Evolutionary conservation across 2,329 filamentous ascomycete genomes (phyloP), one percentile per base, ranked within the genome.

Genomic region (Xylariaceae sp.): DNA sequence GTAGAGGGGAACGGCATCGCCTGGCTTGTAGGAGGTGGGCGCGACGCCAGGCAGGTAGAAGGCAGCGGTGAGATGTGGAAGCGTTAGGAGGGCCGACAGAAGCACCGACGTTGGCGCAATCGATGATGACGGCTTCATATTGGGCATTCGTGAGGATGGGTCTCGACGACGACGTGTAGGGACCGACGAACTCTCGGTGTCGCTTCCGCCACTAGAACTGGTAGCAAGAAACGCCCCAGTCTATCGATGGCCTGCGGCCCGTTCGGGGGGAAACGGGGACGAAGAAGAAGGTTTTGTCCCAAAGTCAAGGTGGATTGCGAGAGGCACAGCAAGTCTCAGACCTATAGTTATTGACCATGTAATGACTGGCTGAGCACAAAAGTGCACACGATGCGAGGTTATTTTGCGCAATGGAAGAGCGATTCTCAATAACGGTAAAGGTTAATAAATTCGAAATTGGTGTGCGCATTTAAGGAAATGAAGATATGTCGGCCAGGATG

Each of bases 41-140:
- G 92, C 91, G 64, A 96, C 91, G 64, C 94, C 94, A 39, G 92
- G 94, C 41, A 99, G 88, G 75, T 99, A 99, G 76, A 97, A 99
- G 53, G 90, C 89, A 2, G 84, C 79, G 11, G 78, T 73, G 37
- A 84, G 69, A 58, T 80, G 76, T 29, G 83, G 79, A 31, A 76
- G 67, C 46, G 75, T 72, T 39, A 84, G 67, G 46, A 83, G 67
- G 30, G 79, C 71, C 27, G 81, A 67, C 50, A 82, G 73, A 69
- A 77, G 70, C 69, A 71, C 76, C 69, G 76, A 71, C 29, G 76
- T 67, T 55, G 73, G 75, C 76, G 74, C 73, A 60, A 71, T 64
- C 52, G 73, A 70, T 68, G 68, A 70, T 68, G 68, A 71, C 59
- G 75, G 64, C 57, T 75, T 71, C 79, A 82, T 82, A 5, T 54